Evolutionary conservation across 2,329 filamentous ascomycete species (phyloP), one percentile per base, ranked within the genome.

Genomic region (Ceratocystis eucalypticola): DNA sequence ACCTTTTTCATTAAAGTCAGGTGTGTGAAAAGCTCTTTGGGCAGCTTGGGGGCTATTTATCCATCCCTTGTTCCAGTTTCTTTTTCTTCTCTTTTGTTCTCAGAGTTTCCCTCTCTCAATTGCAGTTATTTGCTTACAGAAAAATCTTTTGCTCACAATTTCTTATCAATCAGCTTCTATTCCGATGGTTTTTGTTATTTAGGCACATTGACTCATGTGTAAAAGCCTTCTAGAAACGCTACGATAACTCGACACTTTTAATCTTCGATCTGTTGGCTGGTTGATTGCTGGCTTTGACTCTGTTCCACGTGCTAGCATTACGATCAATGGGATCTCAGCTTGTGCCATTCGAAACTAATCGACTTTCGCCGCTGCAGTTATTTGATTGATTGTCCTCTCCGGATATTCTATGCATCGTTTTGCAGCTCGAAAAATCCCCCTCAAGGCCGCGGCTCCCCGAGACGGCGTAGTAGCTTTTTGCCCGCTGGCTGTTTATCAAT

Each of bases 251-350:
- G 17, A 20, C 30, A 5, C 17, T 37, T 30, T 33, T n/a, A 17
- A 15, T 33, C 25, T 15, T 17, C 6, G 17, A 8, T n/a, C 55
- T 20, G 2, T 59, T 8, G 7, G 37, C 30, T 59, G 53, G 15
- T 57, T 30, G 53, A 57, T n/a, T 57, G 15, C 53, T 33, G 55
- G 28, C 28, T 57, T 12, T 17, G 17, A 37, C 33, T n/a, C 55
- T n/a, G n/a, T 5, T 30, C 30, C 7, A 7, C 17, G 41, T 53
- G 17, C 46, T 25, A 5, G 25, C 45, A 48, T 30, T 25, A 44
- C 30, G 66, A 66, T 68, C 66, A 68, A 68, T 68, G 66, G 62
- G 59, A 68, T 59, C 57, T 62, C 64, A 64, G 59, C 61, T 64
- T 48, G 55, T 59, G 41, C 63, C 65, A 41, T 66, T 66, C 28